phyloP scores from a whole-genome alignment of 345 rosid genomes.

The Gossypium thurberi region DNA sequence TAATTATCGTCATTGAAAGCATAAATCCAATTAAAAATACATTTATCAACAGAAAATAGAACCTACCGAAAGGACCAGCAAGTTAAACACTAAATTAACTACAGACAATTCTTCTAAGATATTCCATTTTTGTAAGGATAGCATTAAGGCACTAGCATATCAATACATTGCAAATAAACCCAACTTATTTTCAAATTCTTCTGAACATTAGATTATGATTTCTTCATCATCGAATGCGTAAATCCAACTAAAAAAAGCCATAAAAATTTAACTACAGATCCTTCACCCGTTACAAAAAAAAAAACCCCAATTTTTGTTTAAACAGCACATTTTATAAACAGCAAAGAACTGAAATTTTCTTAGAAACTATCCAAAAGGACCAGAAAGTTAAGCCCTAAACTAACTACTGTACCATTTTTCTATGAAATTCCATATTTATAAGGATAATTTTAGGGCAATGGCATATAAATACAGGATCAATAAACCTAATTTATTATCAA shows the following conservation, averaged over 20 bases:
- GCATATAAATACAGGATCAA: neutral
- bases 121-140: neutral
- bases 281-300: neutral
- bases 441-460: neutral
- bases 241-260: neutral
- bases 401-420: neutral
- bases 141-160: neutral
- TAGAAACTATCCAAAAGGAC: neutral
- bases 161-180: neutral
- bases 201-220: neutral
- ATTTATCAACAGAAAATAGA: neutral
- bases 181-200: neutral
- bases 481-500: neutral
- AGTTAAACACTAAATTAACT: neutral
- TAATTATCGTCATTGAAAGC: neutral
- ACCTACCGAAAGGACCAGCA: neutral
- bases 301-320: neutral
- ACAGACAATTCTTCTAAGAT: neutral
- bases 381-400: neutral
- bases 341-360: neutral
- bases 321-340: neutral
- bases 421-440: neutral
- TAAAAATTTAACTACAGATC: neutral
- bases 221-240: neutral
- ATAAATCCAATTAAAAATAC: slow-evolving; percentile 1